These are phyloP conservation scores for Calamus simplicifolius DNA, from an alignment of 176 grass and related monocot genomes.

Conservation along the genomic window DNA sequence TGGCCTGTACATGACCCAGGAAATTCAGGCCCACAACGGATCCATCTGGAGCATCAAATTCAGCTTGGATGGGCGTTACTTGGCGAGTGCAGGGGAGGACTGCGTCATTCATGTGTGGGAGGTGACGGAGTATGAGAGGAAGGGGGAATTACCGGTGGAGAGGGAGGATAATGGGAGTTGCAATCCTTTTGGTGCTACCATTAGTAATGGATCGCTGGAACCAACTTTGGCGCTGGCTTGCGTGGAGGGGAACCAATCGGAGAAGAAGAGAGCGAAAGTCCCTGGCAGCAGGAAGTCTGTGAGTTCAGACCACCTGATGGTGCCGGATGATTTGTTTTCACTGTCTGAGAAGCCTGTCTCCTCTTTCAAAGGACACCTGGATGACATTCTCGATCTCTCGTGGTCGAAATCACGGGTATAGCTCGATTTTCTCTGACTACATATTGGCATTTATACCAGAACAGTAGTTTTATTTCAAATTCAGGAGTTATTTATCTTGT, in stretches of 20 bases:
- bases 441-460: no score
- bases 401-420: constrained; percentile 96
- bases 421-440: not conserved
- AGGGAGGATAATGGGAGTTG: constrained; percentile 41
- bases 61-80: constrained; percentile 64
- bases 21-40: constrained; percentile 72
- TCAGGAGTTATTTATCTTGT: no score
- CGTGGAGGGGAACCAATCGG: constrained; percentile 38
- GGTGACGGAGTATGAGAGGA: constrained; percentile 52
- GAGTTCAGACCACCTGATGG: constrained; percentile 52
- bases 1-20: constrained; percentile 82
- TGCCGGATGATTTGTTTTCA: constrained; percentile 73
- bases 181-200: constrained; percentile 52
- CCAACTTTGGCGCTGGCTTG: constrained; percentile 32
- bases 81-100: constrained; percentile 89
- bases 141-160: constrained; percentile 22
- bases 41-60: constrained; percentile 90
- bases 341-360: constrained; percentile 71
- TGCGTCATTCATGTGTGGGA: constrained; percentile 94
- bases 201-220: constrained; percentile 51
- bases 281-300: constrained; percentile 31
- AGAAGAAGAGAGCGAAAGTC: constrained; percentile 64
- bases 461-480: no score
- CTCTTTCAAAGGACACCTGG: constrained; percentile 65
- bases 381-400: constrained; percentile 93